Percentiles rank a stretch among this genome's conserved stretches.
Evolutionary conservation across 306 rosid species (phyloP).

Genomic region (Carpinus viminea): DNA sequence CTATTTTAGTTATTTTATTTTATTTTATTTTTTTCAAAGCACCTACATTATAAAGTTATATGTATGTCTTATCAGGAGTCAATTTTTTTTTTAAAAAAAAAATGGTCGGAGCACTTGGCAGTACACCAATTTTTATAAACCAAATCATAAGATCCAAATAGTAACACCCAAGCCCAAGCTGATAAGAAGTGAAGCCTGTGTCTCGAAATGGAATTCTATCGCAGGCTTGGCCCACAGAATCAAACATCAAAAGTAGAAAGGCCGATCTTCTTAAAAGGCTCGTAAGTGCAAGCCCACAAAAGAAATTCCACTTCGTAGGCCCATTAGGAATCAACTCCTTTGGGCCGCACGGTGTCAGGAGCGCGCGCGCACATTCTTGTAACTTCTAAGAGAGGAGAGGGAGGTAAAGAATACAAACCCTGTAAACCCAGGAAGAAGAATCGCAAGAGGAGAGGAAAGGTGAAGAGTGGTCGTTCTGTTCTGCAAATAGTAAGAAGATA

Average conservation of each 20-base stretch:
- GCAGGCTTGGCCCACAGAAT: too few species aligned
- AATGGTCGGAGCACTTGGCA: too few species aligned
- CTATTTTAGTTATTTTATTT: too few species aligned
- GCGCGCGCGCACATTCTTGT: background rate
- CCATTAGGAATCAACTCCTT: background rate
- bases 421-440: constrained; percentile 67
- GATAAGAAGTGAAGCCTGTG: background rate
- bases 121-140: too few species aligned
- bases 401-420: constrained; percentile 46
- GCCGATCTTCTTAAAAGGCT: background rate
- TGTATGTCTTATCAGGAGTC: too few species aligned
- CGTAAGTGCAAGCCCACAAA: background rate
- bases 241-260: too few species aligned
- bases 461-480: constrained; percentile 47
- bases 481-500: constrained; percentile 25
- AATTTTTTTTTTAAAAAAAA: too few species aligned
- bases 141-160: background rate
- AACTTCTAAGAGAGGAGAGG: background rate
- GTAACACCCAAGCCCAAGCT: background rate
- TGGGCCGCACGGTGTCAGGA: background rate
- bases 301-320: background rate
- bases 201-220: background rate
- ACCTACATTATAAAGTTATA: too few species aligned
- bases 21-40: too few species aligned
- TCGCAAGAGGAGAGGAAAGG: constrained; percentile 51